Evolutionary conservation across 208 protist species (phyloP).

Genomic region (Tetramitus jugosus): DNA sequence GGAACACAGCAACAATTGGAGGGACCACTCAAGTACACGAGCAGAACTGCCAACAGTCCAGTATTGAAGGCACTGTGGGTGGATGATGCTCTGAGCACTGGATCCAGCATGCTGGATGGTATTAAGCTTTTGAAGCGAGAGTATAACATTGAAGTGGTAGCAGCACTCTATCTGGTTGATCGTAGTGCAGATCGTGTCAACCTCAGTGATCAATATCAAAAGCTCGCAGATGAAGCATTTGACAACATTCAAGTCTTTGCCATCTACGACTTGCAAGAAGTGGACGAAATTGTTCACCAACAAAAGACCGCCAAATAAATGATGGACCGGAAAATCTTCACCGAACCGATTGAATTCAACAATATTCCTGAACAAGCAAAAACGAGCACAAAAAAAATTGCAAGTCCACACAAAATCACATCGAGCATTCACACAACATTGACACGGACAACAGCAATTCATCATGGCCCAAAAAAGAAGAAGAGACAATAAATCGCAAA

Average conservation of each 20-base stretch:
- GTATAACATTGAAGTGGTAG: conserved; percentile 30
- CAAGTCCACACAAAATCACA: too few species aligned
- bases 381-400: neutral
- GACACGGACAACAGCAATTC: too few species aligned
- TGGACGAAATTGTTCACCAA: neutral
- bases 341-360: neutral
- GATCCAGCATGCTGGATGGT: conserved; percentile 21
- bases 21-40: conserved; percentile 16
- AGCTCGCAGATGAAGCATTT: conserved; percentile 14
- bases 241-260: neutral
- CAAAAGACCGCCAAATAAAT: neutral
- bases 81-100: conserved; percentile 28
- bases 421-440: too few species aligned
- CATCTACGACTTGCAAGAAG: conserved; percentile 7
- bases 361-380: neutral
- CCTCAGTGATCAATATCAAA: conserved; percentile 9
- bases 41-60: neutral
- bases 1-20: conserved; percentile 33
- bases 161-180: conserved; percentile 30
- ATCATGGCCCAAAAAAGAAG: too few species aligned
- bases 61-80: conserved; percentile 26
- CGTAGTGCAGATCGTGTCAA: conserved; percentile 4
- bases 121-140: conserved; percentile 20
- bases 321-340: neutral
- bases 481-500: too few species aligned